These are phyloP conservation scores for Xanthoparmelia taractica DNA, from an alignment of 495 filamentous ascomycete species.

Conservation along the genomic window DNA sequence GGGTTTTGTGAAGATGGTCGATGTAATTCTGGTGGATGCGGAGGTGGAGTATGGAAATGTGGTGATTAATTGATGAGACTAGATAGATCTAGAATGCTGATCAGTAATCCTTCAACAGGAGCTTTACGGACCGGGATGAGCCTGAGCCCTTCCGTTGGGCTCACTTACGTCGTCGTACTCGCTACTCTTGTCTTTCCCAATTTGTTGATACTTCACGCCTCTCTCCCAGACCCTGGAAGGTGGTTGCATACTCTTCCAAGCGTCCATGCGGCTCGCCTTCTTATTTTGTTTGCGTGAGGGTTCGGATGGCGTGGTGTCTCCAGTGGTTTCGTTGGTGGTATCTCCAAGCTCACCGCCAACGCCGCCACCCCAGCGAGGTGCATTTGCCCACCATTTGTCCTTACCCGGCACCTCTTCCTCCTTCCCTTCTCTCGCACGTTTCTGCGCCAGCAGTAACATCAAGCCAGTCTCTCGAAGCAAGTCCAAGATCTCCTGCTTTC, in stretches of 20 bases:
- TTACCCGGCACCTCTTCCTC: conserved; percentile 60
- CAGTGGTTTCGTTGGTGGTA: conserved; percentile 27
- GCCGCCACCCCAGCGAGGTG: conserved; percentile 69
- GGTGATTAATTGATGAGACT: conserved; percentile 73
- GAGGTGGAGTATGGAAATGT: conserved; percentile 66
- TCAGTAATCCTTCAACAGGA: not conserved
- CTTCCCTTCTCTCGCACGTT: conserved; percentile 64
- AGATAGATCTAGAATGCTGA: conserved; percentile 59
- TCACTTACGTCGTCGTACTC: conserved; percentile 50
- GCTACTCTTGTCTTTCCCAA: conserved; percentile 51
- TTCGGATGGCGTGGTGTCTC: conserved; percentile 15
- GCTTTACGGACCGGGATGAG: not conserved
- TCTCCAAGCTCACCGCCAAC: conserved; percentile 56
- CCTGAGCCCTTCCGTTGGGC: not conserved
- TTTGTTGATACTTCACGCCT: conserved; percentile 60
- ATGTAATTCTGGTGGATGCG: conserved; percentile 63
- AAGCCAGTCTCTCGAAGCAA: conserved; percentile 65
- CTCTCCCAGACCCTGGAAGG: conserved; percentile 68
- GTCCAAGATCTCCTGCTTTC: conserved; percentile 54
- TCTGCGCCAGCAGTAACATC: conserved; percentile 72
- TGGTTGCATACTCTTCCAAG: conserved; percentile 45
- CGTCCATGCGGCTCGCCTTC: conserved; percentile 29
- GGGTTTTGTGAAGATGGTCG: conserved; percentile 40
- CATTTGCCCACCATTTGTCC: conserved; percentile 72
- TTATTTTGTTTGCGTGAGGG: conserved; percentile 13